Percentiles rank a stretch among this genome's conserved stretches.
Conservation (phyloP, 768 basidiomycete species). For the Sutorius australiensis region DNA sequence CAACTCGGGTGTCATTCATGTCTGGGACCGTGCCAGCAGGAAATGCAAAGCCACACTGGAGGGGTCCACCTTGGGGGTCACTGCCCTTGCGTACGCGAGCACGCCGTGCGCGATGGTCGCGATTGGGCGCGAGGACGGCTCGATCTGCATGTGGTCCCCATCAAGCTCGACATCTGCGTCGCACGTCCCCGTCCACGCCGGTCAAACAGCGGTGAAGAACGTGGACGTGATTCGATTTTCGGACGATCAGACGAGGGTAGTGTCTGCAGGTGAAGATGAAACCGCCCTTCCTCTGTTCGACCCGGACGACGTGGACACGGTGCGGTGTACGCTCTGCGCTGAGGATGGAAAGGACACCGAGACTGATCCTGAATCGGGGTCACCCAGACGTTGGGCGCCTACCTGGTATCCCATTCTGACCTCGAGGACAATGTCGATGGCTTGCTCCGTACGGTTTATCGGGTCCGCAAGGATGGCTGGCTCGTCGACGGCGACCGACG, state of each 20-base stretch:
- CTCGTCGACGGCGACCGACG: not conserved
- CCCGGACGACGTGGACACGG: not conserved
- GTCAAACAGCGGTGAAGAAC: constrained; percentile 4
- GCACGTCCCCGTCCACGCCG: constrained; percentile 3
- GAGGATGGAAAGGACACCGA: too few species aligned
- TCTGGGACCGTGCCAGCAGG: constrained; percentile 22
- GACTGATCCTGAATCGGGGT: too few species aligned
- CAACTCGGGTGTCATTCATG: constrained; percentile 5
- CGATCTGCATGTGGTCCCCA: constrained; percentile 15
- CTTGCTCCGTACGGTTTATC: constrained; percentile 2
- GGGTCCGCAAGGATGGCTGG: constrained; percentile 11
- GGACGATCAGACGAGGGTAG: constrained; percentile 4
- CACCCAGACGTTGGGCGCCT: not conserved
- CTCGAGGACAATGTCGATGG: constrained; percentile 3
- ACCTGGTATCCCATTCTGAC: constrained; percentile 4
- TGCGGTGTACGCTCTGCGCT: not conserved
- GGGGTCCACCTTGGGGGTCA: constrained; percentile 9
- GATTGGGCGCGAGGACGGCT: constrained; percentile 22
- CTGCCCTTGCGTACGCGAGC: constrained; percentile 12
- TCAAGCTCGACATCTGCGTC: constrained; percentile 4
- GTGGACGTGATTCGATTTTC: constrained; percentile 11
- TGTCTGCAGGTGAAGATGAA: constrained; percentile 10
- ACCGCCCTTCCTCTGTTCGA: not conserved
- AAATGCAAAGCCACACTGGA: constrained; percentile 7
- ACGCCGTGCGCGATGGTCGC: not conserved